Base-by-base conservation (phyloP, 257 asterid genomes). In the Ehretia macrophylla region DNA sequence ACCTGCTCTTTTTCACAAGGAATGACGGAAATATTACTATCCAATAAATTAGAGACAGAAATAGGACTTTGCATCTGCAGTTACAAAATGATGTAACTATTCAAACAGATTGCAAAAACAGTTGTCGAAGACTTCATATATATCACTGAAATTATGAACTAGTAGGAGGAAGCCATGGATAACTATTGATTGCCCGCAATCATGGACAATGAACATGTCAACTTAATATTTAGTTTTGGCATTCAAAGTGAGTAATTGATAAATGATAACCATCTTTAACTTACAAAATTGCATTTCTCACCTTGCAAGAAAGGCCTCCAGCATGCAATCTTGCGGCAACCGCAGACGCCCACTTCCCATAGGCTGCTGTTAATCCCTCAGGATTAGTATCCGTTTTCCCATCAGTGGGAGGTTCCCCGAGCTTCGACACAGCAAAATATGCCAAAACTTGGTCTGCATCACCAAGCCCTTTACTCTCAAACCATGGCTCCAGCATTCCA, bases 401-500 rank as follows among this genome's bases (percentile, higher is more conserved):
- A 68, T 93, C 99, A 21, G 71, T 66, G 10, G 99, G 97, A 63
- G 92, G 86, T 51, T 86, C 99, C 20, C 97, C 97, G 1, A 89
- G 95, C 76, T 89, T 93, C 5, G 99, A 75, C 62, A 93, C 93
- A 0, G 99, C 97, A 69, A 93, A 93, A 75, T 93, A 93, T 0
- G 99, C 99, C 68, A 93, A 67, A 66, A 93, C 99, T 81, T 93
- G 97, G 57, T 83, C 91, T 14, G 96, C 94, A 54, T 86, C 83
- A 9, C 86, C 88, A 0, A 86, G 89, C 47, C 92, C 94, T 77
- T 85, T 89, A 68, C 85, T 86, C 59, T 80, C 60, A 60, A 89
- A 89, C 99, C 99, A 93, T 8, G 97, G 96, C 77, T 93, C 99
- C 86, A 93, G 76, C 99, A 93, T 89, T 70, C 99, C 99, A 48